Base-by-base conservation (phyloP, 805 yeast species). In the Starmerella scarabaei region DNA sequence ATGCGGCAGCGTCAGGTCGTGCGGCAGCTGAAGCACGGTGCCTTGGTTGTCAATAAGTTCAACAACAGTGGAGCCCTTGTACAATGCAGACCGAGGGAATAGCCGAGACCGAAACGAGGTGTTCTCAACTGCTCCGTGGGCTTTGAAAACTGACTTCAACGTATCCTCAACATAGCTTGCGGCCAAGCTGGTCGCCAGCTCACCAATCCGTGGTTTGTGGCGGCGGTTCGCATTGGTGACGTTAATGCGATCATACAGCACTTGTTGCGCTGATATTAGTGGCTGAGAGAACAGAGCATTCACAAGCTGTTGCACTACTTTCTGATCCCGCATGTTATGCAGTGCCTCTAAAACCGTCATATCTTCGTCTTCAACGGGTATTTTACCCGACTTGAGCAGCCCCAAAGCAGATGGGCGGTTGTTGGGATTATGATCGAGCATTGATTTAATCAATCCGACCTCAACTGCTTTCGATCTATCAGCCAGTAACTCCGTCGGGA, bases 221-320 rank as follows among this genome's bases (percentile, higher is more conserved):
- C 41, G 27, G 36, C 51, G 17, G 35, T 40, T 30, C 28, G 41
- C n/a, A 1, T 39, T 31, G 3, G 35, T 19, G 21, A 30, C 28
- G 19, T 33, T 35, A 5, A 34, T 34, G 2, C 63, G 50, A 43
- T 86, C 97, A 58, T 80, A 91, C 44, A 91, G 64, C 12, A 84
- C 71, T 57, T 84, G 95, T 48, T 78, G 76, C 0, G 94, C 94
- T 43, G 81, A 67, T 58, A 78, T 77, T 52, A 84, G 79, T 0
- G 94, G 85, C 51, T 83, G 93, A 14, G 80, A 68, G 58, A 91
- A 91, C 27, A 91, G 62, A 0, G 91, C 80, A 39, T 79, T 80
- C 53, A 95, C 71, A 0, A 91, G 94, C 57, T 85, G 93, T 47
- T 77, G 82, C 49, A 86, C 91, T 93, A 95, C 85, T 1, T 94